A percentile compares a stretch with the other conserved stretches of the same genome.
phyloP scores from a whole-genome alignment of 371 early-diverging fungal genomes.

The Mortierella sp. region DNA sequence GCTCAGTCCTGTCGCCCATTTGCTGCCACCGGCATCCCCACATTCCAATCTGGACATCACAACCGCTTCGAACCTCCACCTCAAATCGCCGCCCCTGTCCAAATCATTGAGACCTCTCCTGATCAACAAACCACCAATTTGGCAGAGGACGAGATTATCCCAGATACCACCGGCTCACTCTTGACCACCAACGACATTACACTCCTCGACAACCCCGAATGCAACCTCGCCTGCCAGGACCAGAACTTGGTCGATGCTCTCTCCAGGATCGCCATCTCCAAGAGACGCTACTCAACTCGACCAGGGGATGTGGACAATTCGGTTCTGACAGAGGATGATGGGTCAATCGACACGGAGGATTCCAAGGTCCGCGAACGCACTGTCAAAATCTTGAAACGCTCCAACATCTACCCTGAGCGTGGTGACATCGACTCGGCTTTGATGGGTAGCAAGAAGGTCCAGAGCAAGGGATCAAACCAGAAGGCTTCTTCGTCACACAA shows the following conservation, averaged over 20 bases:
- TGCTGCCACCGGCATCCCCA: not conserved
- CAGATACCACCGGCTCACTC: not conserved
- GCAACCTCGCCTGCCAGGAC: constrained; percentile 32
- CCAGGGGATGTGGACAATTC: not conserved
- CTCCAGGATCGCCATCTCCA: constrained; percentile 26
- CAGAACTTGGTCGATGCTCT: constrained; percentile 40
- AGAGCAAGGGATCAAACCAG: constrained; percentile 1
- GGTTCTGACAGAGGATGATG: not conserved
- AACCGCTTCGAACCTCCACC: constrained; percentile 16
- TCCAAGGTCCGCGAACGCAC: constrained; percentile 19
- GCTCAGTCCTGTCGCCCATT: not conserved
- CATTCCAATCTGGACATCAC: constrained; percentile 43
- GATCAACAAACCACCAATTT: not conserved
- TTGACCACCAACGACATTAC: not conserved
- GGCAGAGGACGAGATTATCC: not conserved
- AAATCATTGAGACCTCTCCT: not conserved
- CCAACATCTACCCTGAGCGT: constrained; percentile 30
- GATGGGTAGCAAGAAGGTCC: constrained; percentile 3
- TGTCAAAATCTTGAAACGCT: constrained; percentile 29
- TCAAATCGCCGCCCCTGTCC: constrained; percentile 20
- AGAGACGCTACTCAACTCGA: constrained; percentile 41
- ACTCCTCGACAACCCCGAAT: constrained; percentile 4
- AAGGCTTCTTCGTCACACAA: not conserved
- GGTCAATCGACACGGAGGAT: constrained; percentile 24
- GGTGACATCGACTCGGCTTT: not conserved